These are phyloP conservation scores for Malassezia restricta DNA, from an alignment of 1,284 basidiomycete species.

Conservation along the genomic window DNA sequence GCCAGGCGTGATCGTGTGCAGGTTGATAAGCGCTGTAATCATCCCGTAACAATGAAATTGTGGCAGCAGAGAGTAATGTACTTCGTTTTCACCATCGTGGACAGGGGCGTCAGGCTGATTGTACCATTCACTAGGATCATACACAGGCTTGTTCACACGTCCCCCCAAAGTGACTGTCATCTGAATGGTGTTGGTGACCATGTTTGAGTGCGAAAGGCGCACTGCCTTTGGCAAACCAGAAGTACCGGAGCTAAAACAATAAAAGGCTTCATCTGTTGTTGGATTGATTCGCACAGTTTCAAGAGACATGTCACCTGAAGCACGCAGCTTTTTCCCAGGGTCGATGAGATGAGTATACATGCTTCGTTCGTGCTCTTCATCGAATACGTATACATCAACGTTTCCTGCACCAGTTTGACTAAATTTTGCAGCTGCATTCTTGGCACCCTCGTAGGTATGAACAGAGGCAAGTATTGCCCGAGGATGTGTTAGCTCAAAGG, in stretches of 20 bases:
- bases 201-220: constrained; percentile 32
- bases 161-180: constrained; percentile 32
- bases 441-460: constrained; percentile 16
- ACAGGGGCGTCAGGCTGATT: constrained; percentile 15
- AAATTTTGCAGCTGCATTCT: constrained; percentile 19
- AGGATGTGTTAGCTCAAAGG: constrained; percentile 30
- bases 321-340: constrained; percentile 19
- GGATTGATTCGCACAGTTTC: constrained; percentile 23
- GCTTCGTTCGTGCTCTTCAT: constrained; percentile 26
- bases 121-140: constrained; percentile 30
- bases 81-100: constrained; percentile 22
- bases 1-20: constrained; percentile 39
- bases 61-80: constrained; percentile 38
- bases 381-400: constrained; percentile 27
- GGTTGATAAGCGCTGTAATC: constrained; percentile 29
- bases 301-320: constrained; percentile 16
- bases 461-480: constrained; percentile 26
- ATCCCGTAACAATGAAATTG: constrained; percentile 45
- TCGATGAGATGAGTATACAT: constrained; percentile 17
- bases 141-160: constrained; percentile 31
- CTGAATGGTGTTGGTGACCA: constrained; percentile 41
- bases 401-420: constrained; percentile 13
- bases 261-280: constrained; percentile 25
- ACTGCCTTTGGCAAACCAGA: constrained; percentile 42
- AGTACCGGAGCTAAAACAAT: constrained; percentile 41